These are phyloP conservation scores for Suillus variegatus DNA, from an alignment of 768 basidiomycete genomes.

Conservation along the genomic window DNA sequence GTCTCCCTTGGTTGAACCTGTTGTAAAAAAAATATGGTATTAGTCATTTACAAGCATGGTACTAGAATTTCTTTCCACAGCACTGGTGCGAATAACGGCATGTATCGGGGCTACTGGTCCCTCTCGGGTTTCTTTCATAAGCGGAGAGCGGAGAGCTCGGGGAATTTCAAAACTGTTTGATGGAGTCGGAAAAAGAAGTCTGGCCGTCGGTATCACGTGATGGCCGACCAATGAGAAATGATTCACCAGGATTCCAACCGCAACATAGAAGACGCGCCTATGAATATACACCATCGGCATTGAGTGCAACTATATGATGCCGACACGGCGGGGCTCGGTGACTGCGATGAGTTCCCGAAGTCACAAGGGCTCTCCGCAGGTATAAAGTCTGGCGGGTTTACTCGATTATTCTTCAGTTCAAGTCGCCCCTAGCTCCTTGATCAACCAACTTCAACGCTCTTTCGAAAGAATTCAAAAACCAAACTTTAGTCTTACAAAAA, in stretches of 20 bases:
- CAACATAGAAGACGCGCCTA: not conserved
- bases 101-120: not conserved
- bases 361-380: not conserved
- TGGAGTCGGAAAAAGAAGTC: not conserved
- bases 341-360: not conserved
- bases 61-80: not conserved
- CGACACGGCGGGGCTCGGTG: not conserved
- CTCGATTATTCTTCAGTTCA: not conserved
- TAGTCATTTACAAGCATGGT: not conserved
- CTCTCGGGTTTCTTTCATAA: not conserved
- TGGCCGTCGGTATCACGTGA: not conserved
- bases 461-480: not conserved
- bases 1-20: not conserved
- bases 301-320: not conserved
- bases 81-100: not conserved
- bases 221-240: not conserved
- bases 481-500: slow-evolving; percentile 4
- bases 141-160: not conserved
- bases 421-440: slow-evolving; percentile 1
- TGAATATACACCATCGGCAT: not conserved
- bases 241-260: not conserved
- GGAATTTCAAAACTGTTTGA: not conserved
- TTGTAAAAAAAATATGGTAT: not conserved
- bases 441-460: not conserved
- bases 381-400: not conserved